Base-by-base conservation (phyloP, 805 yeast genomes). In the Monosporozyma servazzii region DNA sequence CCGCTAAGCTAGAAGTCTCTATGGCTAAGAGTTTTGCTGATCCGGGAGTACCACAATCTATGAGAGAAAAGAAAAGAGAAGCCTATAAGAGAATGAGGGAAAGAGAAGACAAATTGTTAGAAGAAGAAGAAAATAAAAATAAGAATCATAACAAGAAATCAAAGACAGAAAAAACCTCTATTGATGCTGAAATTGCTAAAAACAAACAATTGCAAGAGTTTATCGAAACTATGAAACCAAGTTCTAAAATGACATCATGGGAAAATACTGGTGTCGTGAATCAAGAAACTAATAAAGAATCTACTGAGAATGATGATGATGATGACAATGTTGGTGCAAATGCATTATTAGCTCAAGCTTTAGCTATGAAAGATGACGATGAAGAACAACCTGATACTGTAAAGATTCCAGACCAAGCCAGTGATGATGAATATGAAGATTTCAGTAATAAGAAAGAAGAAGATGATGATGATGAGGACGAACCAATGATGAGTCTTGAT, bases 11-110 rank as follows among this genome's bases (percentile, higher is more conserved):
- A 18, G 81, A 80, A 45, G 98, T 93, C 13, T 80, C 80, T 40
- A 61, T 84, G 49, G 99, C 99, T 1, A 88, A 87, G 69, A 78
- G 91, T 41, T 83, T 88, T 70, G 82, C 86, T 36, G 96, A 89
- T 67, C 90, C 95, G 2, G 72, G 73, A 13, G 89, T 88, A 5
- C 93, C 95, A 20, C 72, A 79, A 53, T 79, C 90, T 0, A 69
- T 70, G 76, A 78, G 71, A 54, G 79, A 78, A 51, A 79, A 72
- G 66, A 74, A 71, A 51, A 68, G 75, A 53, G 85, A 80, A 56
- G 81, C 75, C 5, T 61, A 65, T 42, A 68, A 75, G 41, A 71
- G 76, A 55, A 58, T 78, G 10, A 67, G 69, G 56, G 73, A 72
- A 53, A 71, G 76, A 43, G 80, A 83, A 66, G 79, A 77, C 53